Conservation (phyloP, 148 eudicot species). For the Dianthus caryophyllus region DNA sequence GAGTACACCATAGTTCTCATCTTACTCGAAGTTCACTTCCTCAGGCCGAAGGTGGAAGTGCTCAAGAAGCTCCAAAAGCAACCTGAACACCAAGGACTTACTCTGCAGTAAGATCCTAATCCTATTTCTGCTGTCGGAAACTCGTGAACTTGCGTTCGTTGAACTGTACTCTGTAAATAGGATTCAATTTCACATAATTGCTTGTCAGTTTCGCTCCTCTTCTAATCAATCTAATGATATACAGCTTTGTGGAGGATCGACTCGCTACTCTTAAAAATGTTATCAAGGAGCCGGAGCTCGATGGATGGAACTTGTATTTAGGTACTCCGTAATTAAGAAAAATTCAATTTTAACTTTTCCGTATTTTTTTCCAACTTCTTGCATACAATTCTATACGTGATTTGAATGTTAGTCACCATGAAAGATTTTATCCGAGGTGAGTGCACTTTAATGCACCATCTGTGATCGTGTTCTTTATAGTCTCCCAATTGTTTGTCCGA, state of each 20-base stretch:
- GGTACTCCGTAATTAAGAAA: slow-evolving; percentile 48
- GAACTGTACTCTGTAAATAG: background rate
- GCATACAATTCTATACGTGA: slow-evolving; percentile 2
- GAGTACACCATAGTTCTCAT: background rate
- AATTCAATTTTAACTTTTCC: background rate
- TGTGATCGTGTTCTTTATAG: background rate
- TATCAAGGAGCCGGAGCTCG: slow-evolving; percentile 78
- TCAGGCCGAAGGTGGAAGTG: slow-evolving; percentile 90
- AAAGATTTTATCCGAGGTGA: background rate
- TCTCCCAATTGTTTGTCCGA: slow-evolving; percentile 1
- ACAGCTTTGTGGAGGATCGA: slow-evolving; percentile 98
- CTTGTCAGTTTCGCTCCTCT: background rate
- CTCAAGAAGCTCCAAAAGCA: slow-evolving; percentile 84
- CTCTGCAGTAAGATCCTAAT: slow-evolving; percentile 62
- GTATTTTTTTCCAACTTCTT: background rate
- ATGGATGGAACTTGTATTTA: slow-evolving; percentile 83
- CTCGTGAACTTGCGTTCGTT: background rate
- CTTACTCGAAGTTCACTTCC: slow-evolving; percentile 21
- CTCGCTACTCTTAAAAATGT: slow-evolving; percentile 91
- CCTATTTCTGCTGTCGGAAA: slow-evolving; percentile 4
- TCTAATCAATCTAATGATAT: background rate
- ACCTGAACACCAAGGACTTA: slow-evolving; percentile 85
- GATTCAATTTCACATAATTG: background rate
- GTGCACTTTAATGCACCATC: background rate
- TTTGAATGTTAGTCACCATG: background rate